Conservation (phyloP, 345 rosid species). For the Tarenaya hassleriana region DNA sequence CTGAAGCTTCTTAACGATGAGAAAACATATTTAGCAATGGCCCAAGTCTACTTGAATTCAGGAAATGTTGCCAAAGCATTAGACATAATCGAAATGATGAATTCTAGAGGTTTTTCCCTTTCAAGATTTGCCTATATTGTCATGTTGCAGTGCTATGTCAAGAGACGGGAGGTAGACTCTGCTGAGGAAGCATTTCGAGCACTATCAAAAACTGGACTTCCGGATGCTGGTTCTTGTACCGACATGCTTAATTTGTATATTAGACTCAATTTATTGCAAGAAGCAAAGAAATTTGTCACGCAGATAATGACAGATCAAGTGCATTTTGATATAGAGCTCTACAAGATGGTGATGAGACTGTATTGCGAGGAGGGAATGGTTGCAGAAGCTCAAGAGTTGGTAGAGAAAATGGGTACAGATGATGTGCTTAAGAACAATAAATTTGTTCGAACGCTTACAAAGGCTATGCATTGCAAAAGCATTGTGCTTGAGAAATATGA, state of each 20-base stretch:
- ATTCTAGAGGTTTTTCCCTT: conserved; percentile 51
- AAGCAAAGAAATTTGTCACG: conserved; percentile 49
- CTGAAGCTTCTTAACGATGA: conserved; percentile 61
- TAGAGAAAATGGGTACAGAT: conserved; percentile 40
- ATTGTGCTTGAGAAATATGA: conserved; percentile 20
- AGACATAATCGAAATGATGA: conserved; percentile 54
- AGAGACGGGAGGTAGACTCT: conserved; percentile 49
- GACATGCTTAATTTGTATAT: conserved; percentile 66
- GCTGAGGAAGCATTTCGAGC: conserved; percentile 74
- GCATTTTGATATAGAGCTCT: conserved; percentile 53
- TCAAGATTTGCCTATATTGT: conserved; percentile 82
- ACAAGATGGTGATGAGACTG: conserved; percentile 42
- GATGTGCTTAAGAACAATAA: conserved; percentile 34
- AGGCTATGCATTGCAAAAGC: conserved; percentile 28
- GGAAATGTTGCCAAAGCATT: conserved; percentile 66
- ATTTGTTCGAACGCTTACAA: conserved; percentile 51
- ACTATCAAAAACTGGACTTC: conserved; percentile 57
- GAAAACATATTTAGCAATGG: conserved; percentile 90
- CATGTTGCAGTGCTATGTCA: conserved; percentile 65
- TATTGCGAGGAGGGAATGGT: conserved; percentile 65
- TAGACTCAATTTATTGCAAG: conserved; percentile 42
- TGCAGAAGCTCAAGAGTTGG: conserved; percentile 40
- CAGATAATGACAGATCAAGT: conserved; percentile 47
- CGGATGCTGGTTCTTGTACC: conserved; percentile 73
- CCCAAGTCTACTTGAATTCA: conserved; percentile 67